A percentile compares a stretch with the other conserved stretches of the same genome.
Evolutionary conservation across 768 basidiomycete genomes (phyloP).

Genomic region (Hericium coralloides): DNA sequence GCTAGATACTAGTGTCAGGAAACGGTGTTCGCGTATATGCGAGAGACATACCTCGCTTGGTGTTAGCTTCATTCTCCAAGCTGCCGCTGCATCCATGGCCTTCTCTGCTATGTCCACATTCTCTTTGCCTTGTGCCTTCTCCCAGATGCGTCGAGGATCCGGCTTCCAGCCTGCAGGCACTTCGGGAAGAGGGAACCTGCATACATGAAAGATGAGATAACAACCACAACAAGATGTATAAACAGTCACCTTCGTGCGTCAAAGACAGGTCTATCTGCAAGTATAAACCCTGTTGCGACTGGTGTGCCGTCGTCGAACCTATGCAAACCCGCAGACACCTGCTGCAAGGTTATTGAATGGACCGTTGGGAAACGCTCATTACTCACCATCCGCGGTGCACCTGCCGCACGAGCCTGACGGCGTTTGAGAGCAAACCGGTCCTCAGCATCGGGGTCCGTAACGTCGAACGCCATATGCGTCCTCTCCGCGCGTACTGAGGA

Average conservation of each 20-base stretch:
- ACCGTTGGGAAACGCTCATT: background rate
- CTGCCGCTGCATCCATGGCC: conserved; percentile 47
- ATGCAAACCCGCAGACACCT: conserved; percentile 17
- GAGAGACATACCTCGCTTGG: conserved; percentile 4
- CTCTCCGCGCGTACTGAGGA: conserved; percentile 24
- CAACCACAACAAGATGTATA: conserved; percentile 7
- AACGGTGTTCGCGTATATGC: background rate
- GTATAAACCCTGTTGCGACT: conserved; percentile 67
- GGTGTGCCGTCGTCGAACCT: conserved; percentile 69
- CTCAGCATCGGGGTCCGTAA: conserved; percentile 54
- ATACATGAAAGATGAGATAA: conserved; percentile 9
- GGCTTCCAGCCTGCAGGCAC: conserved; percentile 82
- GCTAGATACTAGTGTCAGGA: conserved; percentile 32
- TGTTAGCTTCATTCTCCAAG: conserved; percentile 9
- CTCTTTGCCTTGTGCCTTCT: conserved; percentile 29
- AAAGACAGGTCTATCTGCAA: conserved; percentile 56
- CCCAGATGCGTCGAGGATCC: conserved; percentile 74
- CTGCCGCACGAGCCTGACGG: background rate
- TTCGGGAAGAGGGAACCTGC: conserved; percentile 78
- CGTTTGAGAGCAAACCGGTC: conserved; percentile 27
- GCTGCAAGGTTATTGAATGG: conserved; percentile 5
- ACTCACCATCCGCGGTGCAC: background rate
- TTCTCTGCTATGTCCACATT: conserved; percentile 26
- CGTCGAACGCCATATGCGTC: conserved; percentile 58
- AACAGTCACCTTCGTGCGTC: conserved; percentile 59